A percentile compares a stretch with the other conserved stretches of the same genome.
These are phyloP conservation scores for Penicillium sp. DNA, from an alignment of 2,329 filamentous ascomycete genomes.

Conservation along the genomic window DNA sequence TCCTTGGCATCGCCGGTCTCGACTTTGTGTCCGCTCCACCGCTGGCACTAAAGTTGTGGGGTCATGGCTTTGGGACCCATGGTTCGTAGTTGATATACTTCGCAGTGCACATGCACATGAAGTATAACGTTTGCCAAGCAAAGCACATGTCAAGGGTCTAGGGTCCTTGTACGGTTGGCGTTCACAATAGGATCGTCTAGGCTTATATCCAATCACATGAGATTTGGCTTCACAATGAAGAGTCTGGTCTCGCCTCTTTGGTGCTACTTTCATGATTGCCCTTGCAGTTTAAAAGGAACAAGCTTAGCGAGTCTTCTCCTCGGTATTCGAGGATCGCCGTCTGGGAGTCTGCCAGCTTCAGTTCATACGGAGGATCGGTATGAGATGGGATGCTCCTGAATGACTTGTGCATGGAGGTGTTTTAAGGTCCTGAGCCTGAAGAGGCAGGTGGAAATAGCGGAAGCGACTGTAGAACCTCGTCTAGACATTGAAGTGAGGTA, in stretches of 20 bases:
- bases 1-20: not conserved
- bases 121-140: not conserved
- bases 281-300: not conserved
- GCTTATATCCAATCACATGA: not conserved
- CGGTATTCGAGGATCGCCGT: too few relatives aligned
- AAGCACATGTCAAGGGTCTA: not conserved
- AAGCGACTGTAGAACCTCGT: not conserved
- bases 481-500: not conserved
- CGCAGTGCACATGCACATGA: not conserved
- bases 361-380: too few relatives aligned
- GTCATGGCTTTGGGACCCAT: not conserved
- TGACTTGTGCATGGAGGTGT: too few relatives aligned
- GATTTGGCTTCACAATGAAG: not conserved
- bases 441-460: not conserved
- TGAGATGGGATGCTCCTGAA: too few relatives aligned
- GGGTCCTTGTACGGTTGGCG: not conserved
- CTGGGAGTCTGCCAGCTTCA: too few relatives aligned
- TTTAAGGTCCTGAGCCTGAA: not conserved
- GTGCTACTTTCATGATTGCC: not conserved
- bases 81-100: not conserved
- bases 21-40: not conserved
- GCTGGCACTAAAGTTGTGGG: not conserved
- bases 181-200: not conserved
- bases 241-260: not conserved
- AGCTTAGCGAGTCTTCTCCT: not conserved